Base-by-base conservation (phyloP, 495 filamentous ascomycete species). In the Thermothielavioides terrestris region DNA sequence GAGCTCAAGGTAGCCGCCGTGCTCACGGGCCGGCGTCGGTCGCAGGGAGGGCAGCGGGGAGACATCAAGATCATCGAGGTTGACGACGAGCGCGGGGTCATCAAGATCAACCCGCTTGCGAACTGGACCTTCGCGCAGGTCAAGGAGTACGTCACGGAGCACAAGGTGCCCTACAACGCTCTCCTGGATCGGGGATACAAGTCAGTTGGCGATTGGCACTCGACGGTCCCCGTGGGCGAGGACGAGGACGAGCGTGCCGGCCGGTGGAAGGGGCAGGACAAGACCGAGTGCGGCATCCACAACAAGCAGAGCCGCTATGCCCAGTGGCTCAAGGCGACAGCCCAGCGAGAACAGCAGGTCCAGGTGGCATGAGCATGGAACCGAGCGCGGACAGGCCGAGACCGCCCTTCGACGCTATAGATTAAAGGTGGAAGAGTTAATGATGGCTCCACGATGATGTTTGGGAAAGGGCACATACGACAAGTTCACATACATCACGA, bases 21-120 rank as follows among this genome's bases (percentile, higher is more conserved):
- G 48, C 73, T 98, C 45, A 98, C 94, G n/a, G 92, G 92, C 27
- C 89, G 92, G 37, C 79, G 92, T 36, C 79, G 86, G 49, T 92
- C 87, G 52, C 92, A 98, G 70, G 94, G 94, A 49, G 94, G 88
- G 56, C 88, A 94, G 75, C 83, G 92, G 36, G 89, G 89, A 40
- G 80, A 84, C 56, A 78, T 98, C 38, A 82, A 85, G 56, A 83
- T 98, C 65, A 78, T 98, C 55, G 92, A 97, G 65, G 76, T 96
- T 11, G 89, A 95, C 62, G 90, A 95, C 47, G 83, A 85, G 40
- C 66, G 68, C 8, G 90, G 90, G 35, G 74, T 97, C 42, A 80
- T 97, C 79, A 98, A 98, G 74, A 81, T 98, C 77, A 98, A 98
- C 72, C 94, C 92, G n/a, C 75, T 98, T 36, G 90, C 89, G 56